phyloP scores from a whole-genome alignment of 208 protist species.

The Tritrichomonas musculus region DNA sequence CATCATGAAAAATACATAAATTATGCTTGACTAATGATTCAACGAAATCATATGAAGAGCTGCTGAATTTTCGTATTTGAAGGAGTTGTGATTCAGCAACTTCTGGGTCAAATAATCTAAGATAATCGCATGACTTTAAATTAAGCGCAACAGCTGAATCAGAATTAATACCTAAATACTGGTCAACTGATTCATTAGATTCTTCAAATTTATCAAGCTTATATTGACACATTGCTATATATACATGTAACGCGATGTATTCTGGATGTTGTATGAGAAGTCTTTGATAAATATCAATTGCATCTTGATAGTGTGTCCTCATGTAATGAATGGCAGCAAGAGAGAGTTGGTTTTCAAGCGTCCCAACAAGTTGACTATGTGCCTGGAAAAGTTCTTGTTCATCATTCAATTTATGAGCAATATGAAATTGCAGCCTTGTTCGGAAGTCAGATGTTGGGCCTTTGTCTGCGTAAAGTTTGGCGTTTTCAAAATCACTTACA shows the following conservation, averaged over 20 bases:
- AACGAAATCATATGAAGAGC: background rate
- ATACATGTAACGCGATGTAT: constrained; percentile 63
- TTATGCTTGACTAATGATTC: background rate
- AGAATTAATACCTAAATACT: background rate
- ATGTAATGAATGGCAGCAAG: constrained; percentile 74
- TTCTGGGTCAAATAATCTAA: background rate
- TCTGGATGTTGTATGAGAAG: constrained; percentile 75
- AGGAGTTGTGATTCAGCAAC: constrained; percentile 15
- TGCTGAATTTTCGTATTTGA: background rate
- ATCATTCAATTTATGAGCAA: constrained; percentile 13
- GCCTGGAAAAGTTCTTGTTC: background rate
- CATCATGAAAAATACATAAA: constrained; percentile 16
- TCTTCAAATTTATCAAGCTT: constrained; percentile 87
- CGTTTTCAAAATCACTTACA: background rate
- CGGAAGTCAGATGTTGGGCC: background rate
- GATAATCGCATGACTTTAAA: background rate
- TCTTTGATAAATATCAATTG: constrained; percentile 89
- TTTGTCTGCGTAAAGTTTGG: background rate
- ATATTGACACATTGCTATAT: constrained; percentile 92
- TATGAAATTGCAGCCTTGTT: background rate
- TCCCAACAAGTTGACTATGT: background rate
- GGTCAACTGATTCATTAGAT: constrained; percentile 27
- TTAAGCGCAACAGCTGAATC: constrained; percentile 10
- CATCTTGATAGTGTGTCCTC: constrained; percentile 81
- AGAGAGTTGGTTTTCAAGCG: background rate